phyloP scores from a whole-genome alignment of 805 yeast species.

The Metschnikowia continentalis region DNA sequence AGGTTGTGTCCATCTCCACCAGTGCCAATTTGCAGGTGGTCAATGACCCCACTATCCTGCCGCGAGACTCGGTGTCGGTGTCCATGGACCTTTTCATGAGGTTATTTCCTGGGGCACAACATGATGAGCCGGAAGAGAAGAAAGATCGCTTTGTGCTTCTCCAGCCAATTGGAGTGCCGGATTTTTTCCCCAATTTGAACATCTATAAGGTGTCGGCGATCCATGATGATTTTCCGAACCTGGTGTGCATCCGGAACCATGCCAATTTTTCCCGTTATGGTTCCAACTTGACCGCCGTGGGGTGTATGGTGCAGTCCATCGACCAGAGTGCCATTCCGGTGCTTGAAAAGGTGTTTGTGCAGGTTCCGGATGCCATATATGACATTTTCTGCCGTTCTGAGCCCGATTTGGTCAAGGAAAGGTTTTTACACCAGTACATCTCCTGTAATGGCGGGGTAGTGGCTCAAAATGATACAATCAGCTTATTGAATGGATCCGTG shows the following conservation, averaged over 20 bases:
- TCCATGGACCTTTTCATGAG: slow-evolving; percentile 32
- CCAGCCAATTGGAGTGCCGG: slow-evolving; percentile 39
- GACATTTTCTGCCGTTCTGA: slow-evolving; percentile 31
- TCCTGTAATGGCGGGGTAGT: slow-evolving; percentile 23
- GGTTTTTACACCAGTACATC: slow-evolving; percentile 26
- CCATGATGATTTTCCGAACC: slow-evolving; percentile 23
- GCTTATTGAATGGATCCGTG: slow-evolving; percentile 47
- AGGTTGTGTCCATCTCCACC: slow-evolving; percentile 20
- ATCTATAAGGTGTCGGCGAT: slow-evolving; percentile 35
- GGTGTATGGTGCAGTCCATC: slow-evolving; percentile 35
- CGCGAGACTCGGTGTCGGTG: slow-evolving; percentile 27
- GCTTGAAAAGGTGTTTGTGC: slow-evolving; percentile 43
- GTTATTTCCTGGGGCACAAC: slow-evolving; percentile 26
- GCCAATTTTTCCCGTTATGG: slow-evolving; percentile 31
- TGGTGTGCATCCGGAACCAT: slow-evolving; percentile 39
- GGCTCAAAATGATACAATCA: slow-evolving; percentile 40
- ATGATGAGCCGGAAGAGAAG: neutral
- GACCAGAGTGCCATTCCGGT: slow-evolving; percentile 29
- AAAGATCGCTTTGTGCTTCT: slow-evolving; percentile 26
- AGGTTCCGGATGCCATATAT: slow-evolving; percentile 43
- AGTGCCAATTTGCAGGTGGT: slow-evolving; percentile 29
- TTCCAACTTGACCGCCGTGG: slow-evolving; percentile 39
- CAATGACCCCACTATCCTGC: slow-evolving; percentile 25
- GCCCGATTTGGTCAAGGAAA: slow-evolving; percentile 29
- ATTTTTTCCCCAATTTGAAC: slow-evolving; percentile 29